These are phyloP conservation scores for Antrodiella citrinella DNA, from an alignment of 768 basidiomycete species.

Conservation along the genomic window DNA sequence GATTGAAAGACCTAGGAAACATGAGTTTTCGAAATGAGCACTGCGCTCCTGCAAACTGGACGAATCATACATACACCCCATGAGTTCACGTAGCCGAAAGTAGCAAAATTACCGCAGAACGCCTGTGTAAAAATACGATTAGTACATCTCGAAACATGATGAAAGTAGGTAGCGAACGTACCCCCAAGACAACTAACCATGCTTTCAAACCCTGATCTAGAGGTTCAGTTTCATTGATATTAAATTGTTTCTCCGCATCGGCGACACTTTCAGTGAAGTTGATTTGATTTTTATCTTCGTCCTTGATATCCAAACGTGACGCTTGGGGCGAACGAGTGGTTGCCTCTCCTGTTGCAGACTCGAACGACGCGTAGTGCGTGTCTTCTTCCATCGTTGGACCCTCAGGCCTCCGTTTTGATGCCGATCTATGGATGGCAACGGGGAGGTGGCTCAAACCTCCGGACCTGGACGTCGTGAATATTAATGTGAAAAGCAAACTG, in stretches of 20 bases:
- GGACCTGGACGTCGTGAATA: no score
- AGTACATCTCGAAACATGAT: neutral
- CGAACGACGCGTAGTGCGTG: no score
- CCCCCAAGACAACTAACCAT: conserved; percentile 35
- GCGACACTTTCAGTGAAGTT: neutral
- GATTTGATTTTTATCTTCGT: neutral
- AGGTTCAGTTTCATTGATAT: neutral
- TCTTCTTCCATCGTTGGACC: no score
- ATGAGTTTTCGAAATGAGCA: no score
- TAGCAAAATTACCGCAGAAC: conserved; percentile 34
- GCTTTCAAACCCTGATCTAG: conserved; percentile 39
- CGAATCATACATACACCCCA: conserved; percentile 51
- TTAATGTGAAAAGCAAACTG: no score
- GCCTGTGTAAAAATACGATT: conserved; percentile 7
- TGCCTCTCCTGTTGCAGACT: no score
- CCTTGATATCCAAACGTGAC: neutral
- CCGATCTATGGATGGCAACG: no score
- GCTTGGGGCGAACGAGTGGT: no score
- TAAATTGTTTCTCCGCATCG: neutral
- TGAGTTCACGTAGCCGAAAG: conserved; percentile 65
- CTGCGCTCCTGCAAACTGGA: no score
- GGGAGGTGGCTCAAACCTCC: no score
- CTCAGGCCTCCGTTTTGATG: no score
- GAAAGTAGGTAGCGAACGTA: conserved; percentile 16
- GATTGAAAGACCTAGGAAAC: conserved; percentile 69